These are phyloP conservation scores for Apiospora koreana DNA, from an alignment of 2,329 filamentous ascomycete species.

Conservation along the genomic window DNA sequence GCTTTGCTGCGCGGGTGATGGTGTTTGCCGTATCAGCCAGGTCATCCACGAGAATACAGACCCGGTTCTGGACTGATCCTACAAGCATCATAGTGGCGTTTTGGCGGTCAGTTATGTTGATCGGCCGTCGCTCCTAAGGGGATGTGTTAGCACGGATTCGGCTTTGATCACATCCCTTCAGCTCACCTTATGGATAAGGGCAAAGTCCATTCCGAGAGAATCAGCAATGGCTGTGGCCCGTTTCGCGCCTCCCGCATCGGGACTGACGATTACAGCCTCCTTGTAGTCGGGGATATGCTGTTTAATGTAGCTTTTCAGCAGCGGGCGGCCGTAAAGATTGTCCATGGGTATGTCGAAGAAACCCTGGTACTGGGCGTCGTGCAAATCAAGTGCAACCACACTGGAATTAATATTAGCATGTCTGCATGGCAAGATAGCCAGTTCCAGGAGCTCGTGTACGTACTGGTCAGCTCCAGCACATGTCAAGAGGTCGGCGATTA, in stretches of 20 bases:
- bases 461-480: conserved; percentile 96
- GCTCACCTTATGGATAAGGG: conserved; percentile 92
- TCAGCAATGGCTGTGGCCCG: conserved; percentile 94
- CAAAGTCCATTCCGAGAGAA: conserved; percentile 90
- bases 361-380: conserved; percentile 95
- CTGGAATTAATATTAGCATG: conserved; percentile 19
- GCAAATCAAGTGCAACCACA: conserved; percentile 95
- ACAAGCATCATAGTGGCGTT: conserved; percentile 97
- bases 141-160: conserved; percentile 31
- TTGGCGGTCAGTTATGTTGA: conserved; percentile 82
- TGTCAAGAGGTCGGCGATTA: conserved; percentile 91
- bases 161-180: background rate
- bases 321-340: conserved; percentile 85
- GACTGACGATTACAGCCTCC: conserved; percentile 89
- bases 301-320: conserved; percentile 72
- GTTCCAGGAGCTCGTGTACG: conserved; percentile 34
- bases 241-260: conserved; percentile 95
- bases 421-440: background rate
- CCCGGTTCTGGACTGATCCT: conserved; percentile 77
- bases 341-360: conserved; percentile 99
- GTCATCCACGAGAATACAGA: conserved; percentile 91
- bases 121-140: conserved; percentile 79
- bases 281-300: conserved; percentile 82
- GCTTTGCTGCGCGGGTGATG: conserved; percentile 91
- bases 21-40: conserved; percentile 96